phyloP scores from a whole-genome alignment of 2,329 filamentous ascomycete species.

The Nemania abortiva region DNA sequence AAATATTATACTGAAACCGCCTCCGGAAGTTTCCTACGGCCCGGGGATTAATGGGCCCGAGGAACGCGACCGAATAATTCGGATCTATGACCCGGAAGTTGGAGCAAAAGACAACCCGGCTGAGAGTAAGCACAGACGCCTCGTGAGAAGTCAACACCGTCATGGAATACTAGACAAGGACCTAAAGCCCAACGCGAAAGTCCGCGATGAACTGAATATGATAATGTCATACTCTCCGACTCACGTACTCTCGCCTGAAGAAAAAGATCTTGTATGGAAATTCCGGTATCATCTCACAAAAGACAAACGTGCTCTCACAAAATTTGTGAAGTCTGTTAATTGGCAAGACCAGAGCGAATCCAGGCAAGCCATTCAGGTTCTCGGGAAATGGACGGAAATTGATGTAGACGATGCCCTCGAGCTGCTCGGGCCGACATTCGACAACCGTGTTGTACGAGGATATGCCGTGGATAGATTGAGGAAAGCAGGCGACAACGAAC shows the following conservation, averaged over 20 bases:
- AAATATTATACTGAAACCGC: slow-evolving; percentile 79
- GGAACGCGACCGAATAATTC: slow-evolving; percentile 73
- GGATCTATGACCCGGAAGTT: slow-evolving; percentile 93
- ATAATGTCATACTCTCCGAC: slow-evolving; percentile 95
- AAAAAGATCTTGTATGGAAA: slow-evolving; percentile 97
- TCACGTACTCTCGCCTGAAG: slow-evolving; percentile 86
- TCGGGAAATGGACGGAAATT: slow-evolving; percentile 95
- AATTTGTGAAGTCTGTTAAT: slow-evolving; percentile 97
- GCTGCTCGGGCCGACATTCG: slow-evolving; percentile 90
- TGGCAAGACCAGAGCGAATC: slow-evolving; percentile 90
- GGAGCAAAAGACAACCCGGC: slow-evolving; percentile 91
- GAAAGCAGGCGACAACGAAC: slow-evolving; percentile 92
- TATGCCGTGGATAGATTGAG: slow-evolving; percentile 93
- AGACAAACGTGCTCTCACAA: slow-evolving; percentile 92
- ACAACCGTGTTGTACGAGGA: slow-evolving; percentile 86
- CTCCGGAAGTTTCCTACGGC: slow-evolving; percentile 89
- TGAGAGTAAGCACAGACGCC: slow-evolving; percentile 91
- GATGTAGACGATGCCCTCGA: slow-evolving; percentile 97
- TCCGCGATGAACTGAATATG: slow-evolving; percentile 90
- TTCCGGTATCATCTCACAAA: slow-evolving; percentile 94
- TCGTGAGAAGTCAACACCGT: slow-evolving; percentile 89
- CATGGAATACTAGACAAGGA: slow-evolving; percentile 96
- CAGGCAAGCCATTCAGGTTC: slow-evolving; percentile 87
- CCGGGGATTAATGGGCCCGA: slow-evolving; percentile 84
- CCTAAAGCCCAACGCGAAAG: slow-evolving; percentile 94